Evolutionary conservation across 164 flowering plant genomes (phyloP).

Genomic region (Dillenia suffruticosa): DNA sequence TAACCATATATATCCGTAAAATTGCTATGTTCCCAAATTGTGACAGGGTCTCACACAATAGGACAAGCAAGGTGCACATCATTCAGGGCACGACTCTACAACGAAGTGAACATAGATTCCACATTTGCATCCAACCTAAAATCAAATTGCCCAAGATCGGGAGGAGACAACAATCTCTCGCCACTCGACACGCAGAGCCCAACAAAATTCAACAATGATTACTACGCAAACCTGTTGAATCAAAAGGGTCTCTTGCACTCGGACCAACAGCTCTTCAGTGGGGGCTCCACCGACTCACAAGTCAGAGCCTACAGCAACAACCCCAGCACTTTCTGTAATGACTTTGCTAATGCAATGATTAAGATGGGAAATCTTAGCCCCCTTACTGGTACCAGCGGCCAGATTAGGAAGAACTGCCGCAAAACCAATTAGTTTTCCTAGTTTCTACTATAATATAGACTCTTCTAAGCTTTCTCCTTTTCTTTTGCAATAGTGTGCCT

Average conservation of each 20-base stretch:
- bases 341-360: constrained; percentile 43
- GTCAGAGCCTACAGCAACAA: constrained; percentile 22
- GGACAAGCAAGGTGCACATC: constrained; percentile 42
- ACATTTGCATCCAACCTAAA: constrained; percentile 15
- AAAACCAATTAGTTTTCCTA: constrained; percentile 6
- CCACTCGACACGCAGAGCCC: constrained; percentile 30
- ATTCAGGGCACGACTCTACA: constrained; percentile 29
- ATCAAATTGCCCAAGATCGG: constrained; percentile 25
- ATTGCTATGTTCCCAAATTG: too few relatives aligned
- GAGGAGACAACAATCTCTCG: constrained; percentile 28
- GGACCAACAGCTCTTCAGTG: constrained; percentile 40
- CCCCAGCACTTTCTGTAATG: constrained; percentile 17
- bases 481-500: too few relatives aligned
- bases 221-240: constrained; percentile 24
- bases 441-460: background rate
- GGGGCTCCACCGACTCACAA: constrained; percentile 30
- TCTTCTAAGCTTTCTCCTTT: too few relatives aligned
- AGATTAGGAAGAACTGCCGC: constrained; percentile 33
- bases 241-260: constrained; percentile 43
- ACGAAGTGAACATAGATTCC: constrained; percentile 33
- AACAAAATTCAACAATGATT: constrained; percentile 26
- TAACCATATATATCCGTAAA: too few relatives aligned
- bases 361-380: constrained; percentile 42
- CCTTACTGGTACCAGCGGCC: constrained; percentile 33
- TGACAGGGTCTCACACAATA: constrained; percentile 42